These are phyloP conservation scores for Endoconidiophora polonica DNA, from an alignment of 2,329 filamentous ascomycete species.

Conservation along the genomic window DNA sequence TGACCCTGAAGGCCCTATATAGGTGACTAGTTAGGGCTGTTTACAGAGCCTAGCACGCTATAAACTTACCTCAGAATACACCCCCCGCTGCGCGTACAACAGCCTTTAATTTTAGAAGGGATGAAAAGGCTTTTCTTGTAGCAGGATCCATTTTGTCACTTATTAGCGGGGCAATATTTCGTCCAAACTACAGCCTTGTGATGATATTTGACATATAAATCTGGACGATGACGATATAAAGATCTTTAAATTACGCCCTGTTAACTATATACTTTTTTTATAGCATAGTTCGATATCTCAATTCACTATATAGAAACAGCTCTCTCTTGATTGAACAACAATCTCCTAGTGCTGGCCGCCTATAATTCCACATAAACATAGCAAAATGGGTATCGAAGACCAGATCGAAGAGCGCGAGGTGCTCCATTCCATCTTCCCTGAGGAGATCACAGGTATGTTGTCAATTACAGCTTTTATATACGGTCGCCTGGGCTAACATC, in stretches of 20 bases:
- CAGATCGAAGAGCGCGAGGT: constrained; percentile 94
- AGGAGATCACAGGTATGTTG: constrained; percentile 72
- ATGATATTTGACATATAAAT: neutral
- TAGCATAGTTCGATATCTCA: neutral
- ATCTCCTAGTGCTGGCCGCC: neutral
- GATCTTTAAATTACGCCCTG: neutral
- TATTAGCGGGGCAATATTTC: neutral
- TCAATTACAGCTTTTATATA: neutral
- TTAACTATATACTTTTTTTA: neutral
- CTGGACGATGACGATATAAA: neutral
- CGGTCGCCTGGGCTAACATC: neutral
- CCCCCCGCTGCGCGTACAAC: too few relatives aligned
- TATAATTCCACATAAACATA: neutral
- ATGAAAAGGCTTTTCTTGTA: too few relatives aligned
- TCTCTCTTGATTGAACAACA: too few relatives aligned
- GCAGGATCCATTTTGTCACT: too few relatives aligned
- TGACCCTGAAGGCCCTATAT: too few relatives aligned
- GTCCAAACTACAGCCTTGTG: neutral
- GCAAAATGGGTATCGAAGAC: constrained; percentile 57
- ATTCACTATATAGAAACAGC: constrained; percentile 14
- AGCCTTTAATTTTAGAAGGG: too few relatives aligned
- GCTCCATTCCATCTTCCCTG: constrained; percentile 93
- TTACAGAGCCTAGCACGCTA: too few relatives aligned
- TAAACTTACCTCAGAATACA: too few relatives aligned
- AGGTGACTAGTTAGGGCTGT: too few relatives aligned